Evolutionary conservation across 1,284 basidiomycete genomes (phyloP), one percentile per base, ranked within the genome.

Genomic region (Retiboletus flavoniger): DNA sequence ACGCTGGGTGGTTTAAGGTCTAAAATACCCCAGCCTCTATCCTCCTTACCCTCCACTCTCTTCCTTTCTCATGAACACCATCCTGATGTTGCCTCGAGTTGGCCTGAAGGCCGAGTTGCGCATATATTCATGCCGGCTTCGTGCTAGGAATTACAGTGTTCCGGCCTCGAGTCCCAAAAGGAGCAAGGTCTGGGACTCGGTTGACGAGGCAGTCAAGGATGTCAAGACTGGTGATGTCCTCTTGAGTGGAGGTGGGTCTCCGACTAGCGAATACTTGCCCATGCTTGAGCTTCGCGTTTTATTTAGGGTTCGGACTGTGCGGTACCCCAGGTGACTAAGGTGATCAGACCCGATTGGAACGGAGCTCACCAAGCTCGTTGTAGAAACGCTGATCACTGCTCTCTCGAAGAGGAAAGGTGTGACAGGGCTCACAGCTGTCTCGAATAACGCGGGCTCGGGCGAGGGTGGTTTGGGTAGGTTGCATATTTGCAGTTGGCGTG

Each of bases 361-460:
- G 17, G 24, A 24, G 26, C 36, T 57, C 14, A 51, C 43, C 32
- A 31, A 45, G 51, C 28, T 14, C 46, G 38, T 41, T 42, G 26
- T 51, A 82, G 93, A 95, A 69, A 94, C 92, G 0, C 76, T 95
- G 57, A 87, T 95, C 46, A 76, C 75, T 21, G 92, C 93, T 2
- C 76, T 96, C 28, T 75, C 85, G 21, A 82, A 82, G 60, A 80
- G 89, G 52, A 80, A 80, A 51, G 85, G 89, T 47, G 81, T 95
- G 26, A 76, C 70, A 41, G 77, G 87, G 60, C 73, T 95, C 42
- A 93, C 87, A 17, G 89, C 85, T 47, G 85, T 94, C 35, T 94
- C 91, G 3, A 95, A 95, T 72, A 95, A 95, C 73, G 89, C 90
- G 43, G 93, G 93, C 24, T 81, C 84, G 26, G 84, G 84, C 41